Base-by-base conservation (phyloP, 176 grass and related monocot genomes). In the Cocos nucifera region DNA sequence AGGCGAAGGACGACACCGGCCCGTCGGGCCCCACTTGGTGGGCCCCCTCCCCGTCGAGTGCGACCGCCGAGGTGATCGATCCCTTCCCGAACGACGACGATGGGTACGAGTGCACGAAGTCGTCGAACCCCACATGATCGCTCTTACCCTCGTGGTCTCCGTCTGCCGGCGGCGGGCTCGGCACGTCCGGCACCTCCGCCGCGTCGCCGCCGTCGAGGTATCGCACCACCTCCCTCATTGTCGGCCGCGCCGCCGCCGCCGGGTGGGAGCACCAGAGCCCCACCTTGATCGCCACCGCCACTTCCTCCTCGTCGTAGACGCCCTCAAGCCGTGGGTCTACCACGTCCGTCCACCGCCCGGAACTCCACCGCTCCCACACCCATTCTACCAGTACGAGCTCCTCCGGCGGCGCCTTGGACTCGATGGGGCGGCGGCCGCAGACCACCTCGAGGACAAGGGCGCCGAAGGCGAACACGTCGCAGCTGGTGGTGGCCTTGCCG, bases 381-480 rank as follows among this genome's bases (percentile, higher is more conserved):
- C 85, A 83, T 51, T 95, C 89, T 8, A 62, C 57, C 0, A 95
- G 76, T 59, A 95, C 82, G 5, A 83, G 77, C 75, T 83, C 85
- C 61, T 89, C 89, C 4, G 82, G 63, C 65, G 49, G 0, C 53
- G 82, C 76, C 19, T 80, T 75, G 15, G 76, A 62, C 69, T 89
- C 85, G 70, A 95, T 76, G 12, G 89, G 89, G 2, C 82, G 82
- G 58, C 89, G 66, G 19, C 89, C 85, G 24, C 78, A 44, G 0
- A 86, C 82, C 63, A 80, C 70, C 82, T 95, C 89, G 30, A 95
- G 77, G 63, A 78, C 79, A 53, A 89, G 68, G 4, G 89, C 82
- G 0, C 89, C 89, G 67, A 95, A 89, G 51, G 89, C 85, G 56
- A 89, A 95, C 75, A 95, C 89, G 70, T 89, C 85, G 10, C 68